Base-by-base conservation (phyloP, 495 filamentous ascomycete species). In the Penicillium mononematosum region DNA sequence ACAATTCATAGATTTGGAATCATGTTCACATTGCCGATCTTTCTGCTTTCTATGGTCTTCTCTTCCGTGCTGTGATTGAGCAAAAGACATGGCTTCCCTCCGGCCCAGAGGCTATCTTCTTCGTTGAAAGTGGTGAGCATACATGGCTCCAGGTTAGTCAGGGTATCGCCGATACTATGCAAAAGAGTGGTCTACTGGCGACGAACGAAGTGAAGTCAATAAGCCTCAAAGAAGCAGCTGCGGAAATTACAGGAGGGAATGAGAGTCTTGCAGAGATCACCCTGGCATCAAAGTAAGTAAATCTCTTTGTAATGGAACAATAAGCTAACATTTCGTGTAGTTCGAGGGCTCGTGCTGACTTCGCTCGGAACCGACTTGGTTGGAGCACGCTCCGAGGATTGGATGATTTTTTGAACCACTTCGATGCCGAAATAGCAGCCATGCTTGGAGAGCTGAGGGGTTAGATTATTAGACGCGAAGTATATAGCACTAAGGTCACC, bases 21-120 rank as follows among this genome's bases (percentile, higher is more conserved):
- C 67, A 75, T 50, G 72, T 81, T 5, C 79, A 83, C 39, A 67
- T 84, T 7, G 55, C 62, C 1, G 79, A 83, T 59, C 60, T 82
- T 1, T 70, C 70, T 0, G 64, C 62, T 9, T 52, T 84, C 11
- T 82, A 77, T 62, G 53, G 61, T n/a, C 9, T 63, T 1, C 20
- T 72, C 11, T 50, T 69, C 32, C 11, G 24, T 6, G 54, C 58
- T 49, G 22, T 53, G 3, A 17, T 66, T 2, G 14, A 64, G 8
- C 61, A 43, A 4, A 60, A 66, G 14, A 58, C 62, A 10, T 62
- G 56, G 20, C 54, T 80, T 6, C 77, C 74, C 2, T 58, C 55
- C 22, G 78, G 79, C 0, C 68, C 74, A 54, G 59, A 65, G 50
- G 80, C 76, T 0, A 75, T 78, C 32, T 72, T 75, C 41, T 83